Evolutionary conservation across 352 stramenopile genomes (phyloP).

Genomic region (Peronospora destructor): DNA sequence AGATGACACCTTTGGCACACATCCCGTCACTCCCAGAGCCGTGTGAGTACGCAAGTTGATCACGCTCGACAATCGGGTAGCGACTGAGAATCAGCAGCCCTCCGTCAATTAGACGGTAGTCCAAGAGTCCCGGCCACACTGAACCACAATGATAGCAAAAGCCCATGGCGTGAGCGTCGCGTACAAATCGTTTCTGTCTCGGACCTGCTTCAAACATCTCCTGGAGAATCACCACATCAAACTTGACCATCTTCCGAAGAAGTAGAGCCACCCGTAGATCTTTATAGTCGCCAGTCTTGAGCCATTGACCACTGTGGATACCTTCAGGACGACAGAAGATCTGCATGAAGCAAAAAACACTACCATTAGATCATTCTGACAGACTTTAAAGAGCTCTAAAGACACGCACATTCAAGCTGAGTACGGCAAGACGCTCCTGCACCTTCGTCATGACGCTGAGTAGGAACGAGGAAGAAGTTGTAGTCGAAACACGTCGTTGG

Average conservation of each 20-base stretch:
- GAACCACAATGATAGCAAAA: conserved; percentile 75
- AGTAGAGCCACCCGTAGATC: conserved; percentile 59
- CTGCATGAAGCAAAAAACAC: conserved; percentile 13
- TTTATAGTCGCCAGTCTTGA: conserved; percentile 65
- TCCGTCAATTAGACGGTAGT: conserved; percentile 59
- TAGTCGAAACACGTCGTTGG: neutral
- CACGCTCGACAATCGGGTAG: conserved; percentile 69
- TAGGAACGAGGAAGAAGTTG: neutral
- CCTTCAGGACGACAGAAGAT: conserved; percentile 70
- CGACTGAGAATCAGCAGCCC: conserved; percentile 78
- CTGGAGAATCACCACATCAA: conserved; percentile 70
- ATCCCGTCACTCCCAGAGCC: conserved; percentile 62
- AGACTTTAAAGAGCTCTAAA: neutral
- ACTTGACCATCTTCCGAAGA: conserved; percentile 61
- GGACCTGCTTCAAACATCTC: conserved; percentile 75
- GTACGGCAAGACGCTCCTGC: conserved; percentile 50
- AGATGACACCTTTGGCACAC: conserved; percentile 70
- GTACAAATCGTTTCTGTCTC: conserved; percentile 51
- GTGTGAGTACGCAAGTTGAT: conserved; percentile 47
- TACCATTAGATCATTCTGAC: conserved; percentile 1
- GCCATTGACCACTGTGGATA: conserved; percentile 72
- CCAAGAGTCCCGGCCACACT: conserved; percentile 49
- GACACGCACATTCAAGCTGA: conserved; percentile 58
- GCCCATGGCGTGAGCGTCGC: conserved; percentile 42
- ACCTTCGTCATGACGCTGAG: conserved; percentile 18